Conservation (phyloP, 176 grass and related monocot genomes). For the Aegilops umbellulata region DNA sequence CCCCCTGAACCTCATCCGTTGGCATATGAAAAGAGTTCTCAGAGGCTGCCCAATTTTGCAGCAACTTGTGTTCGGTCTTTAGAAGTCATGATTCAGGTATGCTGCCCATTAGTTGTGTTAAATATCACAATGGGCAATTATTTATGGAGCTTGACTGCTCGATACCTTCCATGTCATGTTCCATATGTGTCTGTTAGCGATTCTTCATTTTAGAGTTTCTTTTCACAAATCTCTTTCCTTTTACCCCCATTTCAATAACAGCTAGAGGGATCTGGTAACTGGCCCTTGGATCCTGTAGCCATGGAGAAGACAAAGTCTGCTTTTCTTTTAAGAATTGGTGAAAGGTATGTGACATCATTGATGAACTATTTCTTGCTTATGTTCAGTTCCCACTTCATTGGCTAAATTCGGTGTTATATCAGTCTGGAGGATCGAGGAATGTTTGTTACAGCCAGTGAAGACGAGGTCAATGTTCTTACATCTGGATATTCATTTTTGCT, state of each 20-base stretch:
- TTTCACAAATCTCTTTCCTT: conserved; percentile 15
- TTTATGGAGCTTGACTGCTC: not conserved
- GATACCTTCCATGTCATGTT: conserved; percentile 22
- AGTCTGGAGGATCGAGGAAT: conserved; percentile 79
- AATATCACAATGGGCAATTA: not conserved
- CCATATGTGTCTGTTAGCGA: conserved; percentile 2
- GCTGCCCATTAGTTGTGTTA: not conserved
- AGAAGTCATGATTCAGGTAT: conserved; percentile 93
- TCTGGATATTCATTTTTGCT: conserved; percentile 94
- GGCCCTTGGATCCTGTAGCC: conserved; percentile 82
- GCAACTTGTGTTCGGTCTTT: conserved; percentile 68
- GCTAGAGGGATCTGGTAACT: conserved; percentile 95
- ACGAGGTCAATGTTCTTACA: conserved; percentile 80
- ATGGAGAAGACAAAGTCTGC: conserved; percentile 92
- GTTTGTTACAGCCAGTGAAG: conserved; percentile 69
- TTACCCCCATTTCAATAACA: conserved; percentile 36
- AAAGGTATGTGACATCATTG: conserved; percentile 63
- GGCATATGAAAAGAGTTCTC: conserved; percentile 65
- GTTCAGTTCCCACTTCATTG: conserved; percentile 20
- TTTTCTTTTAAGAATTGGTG: conserved; percentile 95
- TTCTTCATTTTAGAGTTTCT: not conserved
- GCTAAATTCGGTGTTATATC: conserved; percentile 27
- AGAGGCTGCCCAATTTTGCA: conserved; percentile 43
- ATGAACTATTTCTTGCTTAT: conserved; percentile 8
- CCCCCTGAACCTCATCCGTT: conserved; percentile 91